phyloP scores from a whole-genome alignment of 2,329 filamentous ascomycete genomes.

The Stagonosporopsis chrysanthemi region DNA sequence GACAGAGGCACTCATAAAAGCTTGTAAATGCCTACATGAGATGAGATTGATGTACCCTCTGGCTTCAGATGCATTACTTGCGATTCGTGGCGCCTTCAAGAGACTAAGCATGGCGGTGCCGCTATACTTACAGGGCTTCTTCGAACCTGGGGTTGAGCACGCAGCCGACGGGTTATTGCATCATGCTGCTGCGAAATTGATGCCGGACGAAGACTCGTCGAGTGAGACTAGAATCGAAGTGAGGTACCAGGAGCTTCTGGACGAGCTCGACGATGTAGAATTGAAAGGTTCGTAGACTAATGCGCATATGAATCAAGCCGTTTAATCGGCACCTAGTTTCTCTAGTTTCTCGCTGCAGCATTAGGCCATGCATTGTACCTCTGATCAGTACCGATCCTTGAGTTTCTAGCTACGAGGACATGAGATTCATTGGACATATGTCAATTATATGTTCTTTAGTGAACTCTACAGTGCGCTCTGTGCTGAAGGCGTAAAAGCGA shows the following conservation, averaged over 20 bases:
- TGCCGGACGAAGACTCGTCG: neutral
- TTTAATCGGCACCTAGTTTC: neutral
- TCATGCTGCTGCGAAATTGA: neutral
- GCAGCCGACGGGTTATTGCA: neutral
- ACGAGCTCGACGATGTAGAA: neutral
- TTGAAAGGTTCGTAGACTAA: neutral
- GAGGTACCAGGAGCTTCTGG: neutral
- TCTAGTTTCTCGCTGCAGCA: neutral
- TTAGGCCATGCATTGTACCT: neutral
- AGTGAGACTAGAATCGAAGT: neutral
- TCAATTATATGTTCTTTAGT: no score
- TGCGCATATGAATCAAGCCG: neutral
- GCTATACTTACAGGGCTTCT: neutral
- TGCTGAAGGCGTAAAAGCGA: no score
- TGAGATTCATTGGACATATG: no score
- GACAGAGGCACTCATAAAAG: neutral
- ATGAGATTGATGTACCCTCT: neutral
- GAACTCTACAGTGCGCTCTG: no score
- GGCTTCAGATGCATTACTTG: neutral
- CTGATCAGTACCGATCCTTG: no score
- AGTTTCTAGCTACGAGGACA: no score
- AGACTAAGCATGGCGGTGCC: neutral
- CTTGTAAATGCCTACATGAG: constrained; percentile 2
- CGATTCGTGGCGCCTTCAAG: constrained; percentile 2
- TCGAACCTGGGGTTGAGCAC: neutral